Percentiles rank a stretch among this genome's conserved stretches.
These are phyloP conservation scores for Puccinia polysora DNA, from an alignment of 1,284 basidiomycete genomes.

Conservation along the genomic window DNA sequence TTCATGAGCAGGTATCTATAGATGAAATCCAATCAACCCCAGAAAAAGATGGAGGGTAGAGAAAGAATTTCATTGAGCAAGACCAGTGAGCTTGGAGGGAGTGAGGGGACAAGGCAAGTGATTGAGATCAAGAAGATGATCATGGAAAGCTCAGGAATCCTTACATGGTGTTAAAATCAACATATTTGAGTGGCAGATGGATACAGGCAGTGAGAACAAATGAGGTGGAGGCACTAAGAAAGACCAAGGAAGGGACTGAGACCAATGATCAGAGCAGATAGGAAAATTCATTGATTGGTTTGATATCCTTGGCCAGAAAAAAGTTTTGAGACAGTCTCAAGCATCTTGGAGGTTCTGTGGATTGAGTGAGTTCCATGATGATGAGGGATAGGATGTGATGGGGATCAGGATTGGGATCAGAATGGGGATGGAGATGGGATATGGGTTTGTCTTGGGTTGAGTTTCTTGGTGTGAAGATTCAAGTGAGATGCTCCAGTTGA, in stretches of 20 bases:
- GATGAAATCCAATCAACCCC: constrained; percentile 7
- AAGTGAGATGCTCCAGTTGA: too few species aligned
- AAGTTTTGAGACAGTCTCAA: not conserved
- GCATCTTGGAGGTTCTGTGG: too few species aligned
- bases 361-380: too few species aligned
- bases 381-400: too few species aligned
- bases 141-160: not conserved
- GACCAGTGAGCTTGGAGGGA: not conserved
- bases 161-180: constrained; percentile 6
- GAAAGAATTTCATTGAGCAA: constrained; percentile 21
- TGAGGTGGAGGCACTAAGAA: constrained; percentile 4
- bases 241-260: constrained; percentile 16
- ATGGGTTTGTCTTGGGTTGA: too few species aligned
- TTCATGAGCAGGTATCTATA: constrained; percentile 8
- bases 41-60: constrained; percentile 11
- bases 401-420: too few species aligned
- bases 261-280: constrained; percentile 4
- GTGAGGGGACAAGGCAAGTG: not conserved
- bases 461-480: too few species aligned
- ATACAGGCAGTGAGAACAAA: constrained; percentile 17
- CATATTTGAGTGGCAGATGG: not conserved
- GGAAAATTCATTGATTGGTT: not conserved
- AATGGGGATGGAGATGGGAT: too few species aligned
- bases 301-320: constrained; percentile 4
- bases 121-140: not conserved